These are phyloP conservation scores for Volvariella volvacea DNA, from an alignment of 1,284 basidiomycete species.

Conservation along the genomic window DNA sequence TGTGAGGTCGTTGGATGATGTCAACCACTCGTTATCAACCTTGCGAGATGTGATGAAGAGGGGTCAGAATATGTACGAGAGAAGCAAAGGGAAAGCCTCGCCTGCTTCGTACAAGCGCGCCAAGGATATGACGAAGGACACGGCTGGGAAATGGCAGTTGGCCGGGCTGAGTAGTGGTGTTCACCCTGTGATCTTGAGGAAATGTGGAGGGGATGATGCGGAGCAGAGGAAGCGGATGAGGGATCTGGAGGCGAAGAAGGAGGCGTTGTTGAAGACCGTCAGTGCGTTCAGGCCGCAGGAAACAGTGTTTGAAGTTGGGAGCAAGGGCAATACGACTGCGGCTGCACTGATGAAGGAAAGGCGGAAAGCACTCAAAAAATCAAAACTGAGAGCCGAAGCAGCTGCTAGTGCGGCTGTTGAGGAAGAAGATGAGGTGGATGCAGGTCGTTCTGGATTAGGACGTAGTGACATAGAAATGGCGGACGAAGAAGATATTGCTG, in stretches of 20 bases:
- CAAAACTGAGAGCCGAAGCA: conserved; percentile 39
- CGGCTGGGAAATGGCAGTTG: conserved; percentile 54
- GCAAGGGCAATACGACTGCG: conserved; percentile 51
- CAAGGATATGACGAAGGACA: conserved; percentile 79
- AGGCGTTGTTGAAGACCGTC: conserved; percentile 69
- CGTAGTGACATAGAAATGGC: conserved; percentile 48
- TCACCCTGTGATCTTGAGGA: conserved; percentile 61
- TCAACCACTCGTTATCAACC: conserved; percentile 63
- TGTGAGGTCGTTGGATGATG: conserved; percentile 60
- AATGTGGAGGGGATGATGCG: conserved; percentile 24
- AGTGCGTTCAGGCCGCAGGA: conserved; percentile 83
- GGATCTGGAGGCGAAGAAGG: conserved; percentile 49
- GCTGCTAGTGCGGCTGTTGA: conserved; percentile 31
- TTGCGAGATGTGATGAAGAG: conserved; percentile 84
- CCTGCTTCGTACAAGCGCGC: conserved; percentile 82
- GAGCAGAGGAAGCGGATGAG: conserved; percentile 10
- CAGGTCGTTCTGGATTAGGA: conserved; percentile 18
- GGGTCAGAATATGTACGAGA: conserved; percentile 92
- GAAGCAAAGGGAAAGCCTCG: conserved; percentile 87
- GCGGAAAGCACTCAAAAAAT: conserved; percentile 70
- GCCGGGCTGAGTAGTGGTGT: conserved; percentile 60
- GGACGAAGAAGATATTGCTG: conserved; percentile 70
- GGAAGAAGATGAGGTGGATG: conserved; percentile 27
- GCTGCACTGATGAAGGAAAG: conserved; percentile 85
- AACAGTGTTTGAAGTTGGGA: conserved; percentile 90